Conservation (phyloP, 257 asterid genomes). For the Plantago elongata region DNA sequence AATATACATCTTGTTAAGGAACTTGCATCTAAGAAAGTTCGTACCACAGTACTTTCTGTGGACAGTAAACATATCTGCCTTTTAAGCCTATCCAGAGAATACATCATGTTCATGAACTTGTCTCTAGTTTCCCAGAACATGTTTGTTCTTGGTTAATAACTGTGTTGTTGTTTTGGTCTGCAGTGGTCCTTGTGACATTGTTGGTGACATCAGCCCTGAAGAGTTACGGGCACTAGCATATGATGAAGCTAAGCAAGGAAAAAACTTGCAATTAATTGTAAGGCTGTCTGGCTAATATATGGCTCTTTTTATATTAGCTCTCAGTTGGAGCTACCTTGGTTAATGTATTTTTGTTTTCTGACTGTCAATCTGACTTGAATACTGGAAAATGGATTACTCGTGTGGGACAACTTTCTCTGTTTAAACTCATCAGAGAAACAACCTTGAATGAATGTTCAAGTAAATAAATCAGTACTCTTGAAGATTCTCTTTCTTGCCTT, state of each 20-base stretch:
- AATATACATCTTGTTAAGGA: neutral
- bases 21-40: neutral
- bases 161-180: conserved; percentile 15
- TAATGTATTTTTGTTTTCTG: neutral
- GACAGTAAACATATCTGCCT: no score
- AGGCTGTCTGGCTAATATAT: conserved; percentile 26
- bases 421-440: neutral
- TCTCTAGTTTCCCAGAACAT: conserved; percentile 9
- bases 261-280: conserved; percentile 69
- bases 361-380: neutral
- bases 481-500: conserved; percentile 1
- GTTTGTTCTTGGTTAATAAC: conserved; percentile 15
- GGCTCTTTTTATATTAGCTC: conserved; percentile 17
- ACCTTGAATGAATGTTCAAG: neutral
- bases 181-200: conserved; percentile 91
- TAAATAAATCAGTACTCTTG: neutral
- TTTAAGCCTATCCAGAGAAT: no score
- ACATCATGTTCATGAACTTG: neutral
- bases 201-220: conserved; percentile 80
- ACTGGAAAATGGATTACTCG: neutral
- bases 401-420: neutral
- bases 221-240: conserved; percentile 88
- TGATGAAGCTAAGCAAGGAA: conserved; percentile 71
- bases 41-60: no score
- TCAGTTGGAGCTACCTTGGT: neutral